A percentile compares a stretch with the other conserved stretches of the same genome.
phyloP scores from a whole-genome alignment of 2,329 filamentous ascomycete genomes.

The Emmonsia crescens region DNA sequence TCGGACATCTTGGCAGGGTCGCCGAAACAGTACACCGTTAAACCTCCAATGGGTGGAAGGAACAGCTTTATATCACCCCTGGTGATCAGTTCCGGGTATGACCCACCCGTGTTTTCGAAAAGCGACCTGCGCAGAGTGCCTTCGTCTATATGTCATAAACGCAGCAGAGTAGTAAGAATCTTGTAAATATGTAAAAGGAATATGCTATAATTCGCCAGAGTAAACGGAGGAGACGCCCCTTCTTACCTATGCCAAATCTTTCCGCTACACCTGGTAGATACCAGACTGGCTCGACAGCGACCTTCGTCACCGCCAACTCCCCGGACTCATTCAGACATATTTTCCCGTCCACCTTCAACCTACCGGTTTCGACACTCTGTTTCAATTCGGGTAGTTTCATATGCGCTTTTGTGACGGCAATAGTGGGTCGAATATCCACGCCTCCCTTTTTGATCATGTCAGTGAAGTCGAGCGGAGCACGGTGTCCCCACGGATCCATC shows the following conservation, averaged over 20 bases:
- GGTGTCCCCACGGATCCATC: constrained; percentile 90
- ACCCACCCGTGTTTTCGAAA: constrained; percentile 92
- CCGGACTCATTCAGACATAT: constrained; percentile 78
- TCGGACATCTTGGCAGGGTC: constrained; percentile 91
- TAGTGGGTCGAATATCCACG: constrained; percentile 75
- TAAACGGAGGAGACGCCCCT: background rate
- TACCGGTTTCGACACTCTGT: constrained; percentile 69
- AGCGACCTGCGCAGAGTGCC: constrained; percentile 72
- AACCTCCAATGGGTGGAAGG: constrained; percentile 83
- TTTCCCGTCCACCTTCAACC: constrained; percentile 70
- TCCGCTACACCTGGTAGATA: constrained; percentile 81
- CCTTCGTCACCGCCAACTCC: constrained; percentile 88
- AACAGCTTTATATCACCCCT: constrained; percentile 91
- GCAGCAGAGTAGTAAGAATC: background rate
- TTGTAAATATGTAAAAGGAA: background rate
- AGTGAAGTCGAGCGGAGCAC: constrained; percentile 73
- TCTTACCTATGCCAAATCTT: constrained; percentile 73
- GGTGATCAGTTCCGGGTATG: constrained; percentile 93
- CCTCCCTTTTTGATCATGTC: constrained; percentile 67
- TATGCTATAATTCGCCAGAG: background rate
- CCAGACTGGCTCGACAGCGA: constrained; percentile 92
- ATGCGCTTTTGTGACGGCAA: constrained; percentile 82
- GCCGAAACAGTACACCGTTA: constrained; percentile 96
- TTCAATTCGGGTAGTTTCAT: constrained; percentile 96
- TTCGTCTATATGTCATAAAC: constrained; percentile 50